These are phyloP conservation scores for Effrenium voratum DNA, from an alignment of 73 alveolate species.

Conservation along the genomic window DNA sequence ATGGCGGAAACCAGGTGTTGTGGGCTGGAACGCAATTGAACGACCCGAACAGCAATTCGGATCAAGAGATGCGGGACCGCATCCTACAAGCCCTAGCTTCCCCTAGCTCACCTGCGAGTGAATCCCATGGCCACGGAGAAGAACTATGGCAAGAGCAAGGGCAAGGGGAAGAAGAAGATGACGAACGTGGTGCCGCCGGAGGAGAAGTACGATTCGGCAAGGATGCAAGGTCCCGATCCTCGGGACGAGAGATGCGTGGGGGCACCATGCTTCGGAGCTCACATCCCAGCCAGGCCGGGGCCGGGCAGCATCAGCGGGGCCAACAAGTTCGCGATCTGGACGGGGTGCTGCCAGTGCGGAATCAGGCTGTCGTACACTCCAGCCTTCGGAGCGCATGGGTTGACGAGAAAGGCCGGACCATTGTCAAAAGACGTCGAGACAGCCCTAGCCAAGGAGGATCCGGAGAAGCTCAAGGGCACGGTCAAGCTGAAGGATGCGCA, in stretches of 20 bases:
- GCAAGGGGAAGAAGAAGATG: background rate
- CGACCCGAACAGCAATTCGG: background rate
- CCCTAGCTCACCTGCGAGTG: background rate
- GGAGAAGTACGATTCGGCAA: background rate
- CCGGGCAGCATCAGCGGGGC: background rate
- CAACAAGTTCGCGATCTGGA: slow-evolving; percentile 1
- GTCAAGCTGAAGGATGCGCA: slow-evolving; percentile 17
- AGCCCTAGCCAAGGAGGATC: background rate
- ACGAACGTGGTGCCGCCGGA: background rate
- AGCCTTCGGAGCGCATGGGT: background rate
- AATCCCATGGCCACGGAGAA: slow-evolving; percentile 8
- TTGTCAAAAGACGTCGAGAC: background rate
- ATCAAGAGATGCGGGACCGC: background rate
- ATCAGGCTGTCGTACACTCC: slow-evolving; percentile 42
- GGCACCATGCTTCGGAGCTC: slow-evolving; percentile 16
- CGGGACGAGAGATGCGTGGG: background rate
- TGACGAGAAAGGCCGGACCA: background rate
- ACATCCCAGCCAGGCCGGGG: background rate
- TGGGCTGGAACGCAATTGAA: background rate
- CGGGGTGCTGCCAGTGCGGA: background rate
- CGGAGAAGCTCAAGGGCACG: background rate
- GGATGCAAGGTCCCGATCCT: background rate
- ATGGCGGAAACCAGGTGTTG: background rate
- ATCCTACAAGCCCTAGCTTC: background rate
- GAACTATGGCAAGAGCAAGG: background rate